Percentiles rank a stretch among this genome's conserved stretches.
phyloP scores from a whole-genome alignment of 345 rosid genomes.

The Microcos paniculata region DNA sequence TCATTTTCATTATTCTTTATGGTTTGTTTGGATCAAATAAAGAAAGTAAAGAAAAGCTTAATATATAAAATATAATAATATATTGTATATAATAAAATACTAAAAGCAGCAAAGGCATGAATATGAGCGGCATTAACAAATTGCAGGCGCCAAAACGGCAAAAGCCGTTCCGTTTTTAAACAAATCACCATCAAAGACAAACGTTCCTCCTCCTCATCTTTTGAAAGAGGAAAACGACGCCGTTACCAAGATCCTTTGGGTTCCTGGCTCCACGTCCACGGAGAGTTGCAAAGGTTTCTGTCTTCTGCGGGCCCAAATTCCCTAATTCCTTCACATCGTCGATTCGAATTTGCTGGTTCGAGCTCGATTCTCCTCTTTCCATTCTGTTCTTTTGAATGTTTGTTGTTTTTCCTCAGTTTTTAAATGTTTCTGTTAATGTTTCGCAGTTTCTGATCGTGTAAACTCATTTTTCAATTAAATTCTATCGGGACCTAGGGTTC shows the following conservation, averaged over 20 bases:
- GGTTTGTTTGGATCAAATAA: too few relatives aligned
- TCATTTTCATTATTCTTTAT: too few relatives aligned
- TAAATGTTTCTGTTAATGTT: background rate
- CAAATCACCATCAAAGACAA: background rate
- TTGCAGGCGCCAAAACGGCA: too few relatives aligned
- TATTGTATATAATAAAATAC: too few relatives aligned
- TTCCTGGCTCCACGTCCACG: background rate
- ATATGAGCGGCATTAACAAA: too few relatives aligned
- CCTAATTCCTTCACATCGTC: background rate
- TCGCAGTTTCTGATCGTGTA: background rate
- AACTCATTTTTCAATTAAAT: background rate
- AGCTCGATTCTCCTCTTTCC: background rate
- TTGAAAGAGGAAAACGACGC: background rate
- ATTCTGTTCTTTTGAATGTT: background rate
- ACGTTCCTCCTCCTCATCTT: background rate
- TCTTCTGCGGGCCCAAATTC: background rate
- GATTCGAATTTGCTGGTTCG: background rate
- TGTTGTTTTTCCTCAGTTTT: background rate
- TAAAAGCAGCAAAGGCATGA: too few relatives aligned
- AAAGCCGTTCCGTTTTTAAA: too few relatives aligned
- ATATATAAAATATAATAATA: too few relatives aligned
- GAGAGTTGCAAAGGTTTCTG: background rate
- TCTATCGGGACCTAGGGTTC: background rate
- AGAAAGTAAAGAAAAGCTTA: too few relatives aligned
- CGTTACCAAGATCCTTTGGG: background rate